Conservation (phyloP, 345 rosid species). For the Dipteronia sinensis region DNA sequence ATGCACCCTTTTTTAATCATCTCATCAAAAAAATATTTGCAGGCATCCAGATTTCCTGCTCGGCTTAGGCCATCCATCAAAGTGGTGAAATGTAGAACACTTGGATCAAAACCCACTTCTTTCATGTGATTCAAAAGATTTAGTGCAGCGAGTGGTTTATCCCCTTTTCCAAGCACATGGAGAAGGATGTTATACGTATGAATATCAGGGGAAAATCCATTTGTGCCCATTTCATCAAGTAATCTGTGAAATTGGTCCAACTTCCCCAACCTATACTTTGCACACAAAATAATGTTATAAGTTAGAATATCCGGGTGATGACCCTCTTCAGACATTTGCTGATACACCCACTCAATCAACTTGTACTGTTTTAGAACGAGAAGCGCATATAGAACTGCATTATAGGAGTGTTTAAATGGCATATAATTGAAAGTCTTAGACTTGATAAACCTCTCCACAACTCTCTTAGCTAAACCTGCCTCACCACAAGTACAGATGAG, state of each 20-base stretch:
- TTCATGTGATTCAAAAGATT: conserved; percentile 80
- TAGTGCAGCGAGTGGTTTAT: conserved; percentile 80
- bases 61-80: conserved; percentile 90
- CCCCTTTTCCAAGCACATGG: conserved; percentile 81
- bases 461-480: conserved; percentile 67
- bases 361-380: conserved; percentile 57
- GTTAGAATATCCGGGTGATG: conserved; percentile 63
- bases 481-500: conserved; percentile 81
- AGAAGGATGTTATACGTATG: conserved; percentile 83
- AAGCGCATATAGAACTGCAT: conserved; percentile 69
- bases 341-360: conserved; percentile 88
- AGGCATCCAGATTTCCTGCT: conserved; percentile 81
- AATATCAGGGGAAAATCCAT: conserved; percentile 65
- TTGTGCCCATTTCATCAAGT: conserved; percentile 76
- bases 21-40: conserved; percentile 73
- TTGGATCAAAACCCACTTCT: conserved; percentile 65
- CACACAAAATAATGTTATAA: conserved; percentile 70
- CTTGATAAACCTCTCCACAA: conserved; percentile 80
- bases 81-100: conserved; percentile 76
- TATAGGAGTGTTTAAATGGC: conserved; percentile 77
- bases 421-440: conserved; percentile 71
- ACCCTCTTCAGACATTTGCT: conserved; percentile 70
- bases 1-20: conserved; percentile 63
- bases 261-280: conserved; percentile 75
- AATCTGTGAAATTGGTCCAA: conserved; percentile 60